Evolutionary conservation across 805 yeast species (phyloP).

Genomic region (Yamadazyma laniorum): DNA sequence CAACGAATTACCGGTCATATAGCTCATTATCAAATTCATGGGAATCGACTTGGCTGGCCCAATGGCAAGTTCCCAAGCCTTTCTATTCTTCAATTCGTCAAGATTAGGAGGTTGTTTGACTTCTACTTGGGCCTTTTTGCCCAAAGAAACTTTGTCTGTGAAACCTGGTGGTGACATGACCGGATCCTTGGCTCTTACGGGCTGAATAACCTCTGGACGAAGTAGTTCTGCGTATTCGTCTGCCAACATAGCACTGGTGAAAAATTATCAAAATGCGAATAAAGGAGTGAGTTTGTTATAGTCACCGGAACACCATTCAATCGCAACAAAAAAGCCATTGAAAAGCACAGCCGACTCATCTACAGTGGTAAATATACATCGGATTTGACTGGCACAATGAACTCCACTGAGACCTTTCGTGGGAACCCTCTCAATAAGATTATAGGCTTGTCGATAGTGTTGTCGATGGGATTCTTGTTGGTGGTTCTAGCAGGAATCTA

Average conservation of each 20-base stretch:
- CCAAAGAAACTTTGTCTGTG: constrained; percentile 4
- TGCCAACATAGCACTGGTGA: neutral
- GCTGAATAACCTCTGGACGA: constrained; percentile 13
- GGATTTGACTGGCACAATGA: constrained; percentile 14
- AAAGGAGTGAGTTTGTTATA: neutral
- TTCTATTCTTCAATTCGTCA: constrained; percentile 48
- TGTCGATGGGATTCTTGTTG: constrained; percentile 86
- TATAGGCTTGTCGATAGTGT: constrained; percentile 69
- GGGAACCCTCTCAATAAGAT: constrained; percentile 69
- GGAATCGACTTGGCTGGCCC: constrained; percentile 85
- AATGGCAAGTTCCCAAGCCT: constrained; percentile 84
- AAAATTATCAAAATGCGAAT: constrained; percentile 1
- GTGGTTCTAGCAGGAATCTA: constrained; percentile 84
- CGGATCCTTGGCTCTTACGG: constrained; percentile 8
- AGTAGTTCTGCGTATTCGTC: constrained; percentile 12
- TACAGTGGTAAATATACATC: neutral
- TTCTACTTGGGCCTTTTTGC: neutral
- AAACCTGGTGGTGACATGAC: constrained; percentile 18
- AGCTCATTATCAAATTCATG: constrained; percentile 85
- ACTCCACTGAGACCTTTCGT: constrained; percentile 23
- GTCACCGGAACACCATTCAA: too few relatives aligned
- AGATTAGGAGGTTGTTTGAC: constrained; percentile 9
- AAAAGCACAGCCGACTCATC: neutral
- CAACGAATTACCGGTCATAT: constrained; percentile 86
- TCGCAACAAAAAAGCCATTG: too few relatives aligned